Base-by-base conservation (phyloP, 2,329 filamentous ascomycete species). In the Scopulariopsis brevicaulis region DNA sequence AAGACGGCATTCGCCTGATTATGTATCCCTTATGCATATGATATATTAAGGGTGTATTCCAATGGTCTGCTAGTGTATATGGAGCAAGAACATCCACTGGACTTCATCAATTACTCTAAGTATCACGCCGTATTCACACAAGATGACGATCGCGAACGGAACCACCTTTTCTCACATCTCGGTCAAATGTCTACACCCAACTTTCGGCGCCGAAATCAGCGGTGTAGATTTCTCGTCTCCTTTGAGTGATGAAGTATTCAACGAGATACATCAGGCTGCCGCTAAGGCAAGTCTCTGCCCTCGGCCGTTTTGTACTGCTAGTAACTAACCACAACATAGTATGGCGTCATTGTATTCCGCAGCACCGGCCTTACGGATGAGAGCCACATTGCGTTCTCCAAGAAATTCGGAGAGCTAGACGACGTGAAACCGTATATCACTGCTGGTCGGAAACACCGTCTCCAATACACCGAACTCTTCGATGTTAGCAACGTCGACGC, bases 401-500 rank as follows among this genome's bases (percentile, higher is more conserved):
- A 63, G 2, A 70, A 69, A 1, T 76, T 84, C 60, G 82, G 80
- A 18, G 76, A 80, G 24, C 73, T 83, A 0, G 80, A 84, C 67
- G 76, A 82, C 63, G 73, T 81, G 34, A 73, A 67, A 20, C 77
- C 75, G 0, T 82, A 78, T 66, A 67, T 76, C 10, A 68, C 67
- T 1, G 70, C 68, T 0, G 78, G 75, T 15, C 73, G 77, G 48
- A 72, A 73, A 62, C 71, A 75, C 58, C 74, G 79, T 22, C 75
- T 78, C 61, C 63, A 67, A 1, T 72, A 76, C 60, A 68, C 73
- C 48, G 76, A 83, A 64, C 72, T 84, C 1, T 83, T 83, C 64
- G 81, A 84, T 61, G 79, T 78, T 0, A 73, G 77, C 55, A 84
- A 84, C 65, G 68, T 82, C 15, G 73, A 80, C 54, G 70, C 71